Base-by-base conservation (phyloP, 352 stramenopile genomes). In the Phytophthora palmivora region DNA sequence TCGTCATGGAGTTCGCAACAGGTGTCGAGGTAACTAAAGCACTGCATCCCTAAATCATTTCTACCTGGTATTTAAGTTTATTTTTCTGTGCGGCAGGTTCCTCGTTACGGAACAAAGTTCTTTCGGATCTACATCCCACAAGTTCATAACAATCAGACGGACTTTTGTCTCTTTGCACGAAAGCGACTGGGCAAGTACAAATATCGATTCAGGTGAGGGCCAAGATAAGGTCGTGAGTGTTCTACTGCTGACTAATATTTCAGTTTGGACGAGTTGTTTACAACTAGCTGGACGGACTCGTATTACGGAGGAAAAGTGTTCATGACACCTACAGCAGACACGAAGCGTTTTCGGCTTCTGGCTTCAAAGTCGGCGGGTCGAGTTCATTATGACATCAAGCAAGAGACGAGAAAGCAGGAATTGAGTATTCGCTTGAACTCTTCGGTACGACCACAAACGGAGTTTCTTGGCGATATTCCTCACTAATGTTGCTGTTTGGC, bases 51-150 rank as follows among this genome's bases (percentile, higher is more conserved):
- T 6, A 6, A 28, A 6, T 28, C 24, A 6, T 28, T 28, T 28
- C 6, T 28, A 28, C 24, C 24, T 28, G 24, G 24, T 28, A 3
- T 14, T 6, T 19, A 19, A 2, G 1, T n/a, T 41, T 12, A 41
- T 28, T 3, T 46, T 46, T 19, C 26, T 46, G 22, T 48, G 14
- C 19, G 21, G 34, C 19, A 72, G 63, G 58, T 74, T 62, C 78
- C 80, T 43, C 79, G 76, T 53, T 92, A 92, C 49, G 75, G 85
- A 10, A 67, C 72, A 37, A 89, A 85, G 53, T 92, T 85, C 54
- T 90, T 94, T 41, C 75, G 76, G 36, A 78, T 94, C 42, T 94
- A 89, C 48, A 57, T 94, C 14, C 85, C 85, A 2, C 85, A 94
- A 37, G 80, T 94, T 19, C 74, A 88, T 59, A 66, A 85, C 19